Percentiles rank a stretch among this genome's conserved stretches.
These are phyloP conservation scores for Phytophthora pseudosyringae DNA, from an alignment of 352 stramenopile species.

Conservation along the genomic window DNA sequence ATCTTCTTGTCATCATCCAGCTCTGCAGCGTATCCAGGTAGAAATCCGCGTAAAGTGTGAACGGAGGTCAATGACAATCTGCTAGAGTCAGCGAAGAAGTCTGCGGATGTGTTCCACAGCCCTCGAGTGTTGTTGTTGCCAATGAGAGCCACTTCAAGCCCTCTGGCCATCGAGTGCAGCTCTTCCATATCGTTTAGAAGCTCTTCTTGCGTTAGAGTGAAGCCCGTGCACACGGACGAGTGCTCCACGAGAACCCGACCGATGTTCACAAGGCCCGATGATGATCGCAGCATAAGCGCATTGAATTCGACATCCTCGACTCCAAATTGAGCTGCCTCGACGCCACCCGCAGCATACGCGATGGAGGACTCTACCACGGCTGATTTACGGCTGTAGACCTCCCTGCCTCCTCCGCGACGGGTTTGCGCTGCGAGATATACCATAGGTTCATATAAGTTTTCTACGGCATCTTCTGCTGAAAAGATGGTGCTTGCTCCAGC, in stretches of 20 bases:
- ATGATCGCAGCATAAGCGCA: constrained; percentile 69
- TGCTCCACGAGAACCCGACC: constrained; percentile 65
- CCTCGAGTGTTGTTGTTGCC: constrained; percentile 41
- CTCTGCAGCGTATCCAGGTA: constrained; percentile 62
- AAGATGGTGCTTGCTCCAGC: constrained; percentile 45
- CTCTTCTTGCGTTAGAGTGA: constrained; percentile 50
- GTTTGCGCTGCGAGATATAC: constrained; percentile 64
- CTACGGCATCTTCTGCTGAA: constrained; percentile 38
- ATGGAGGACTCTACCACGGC: constrained; percentile 6
- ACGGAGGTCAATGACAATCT: constrained; percentile 27
- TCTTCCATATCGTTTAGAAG: constrained; percentile 49
- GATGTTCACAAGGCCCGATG: constrained; percentile 69
- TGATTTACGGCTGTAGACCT: constrained; percentile 11
- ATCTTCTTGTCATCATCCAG: constrained; percentile 63
- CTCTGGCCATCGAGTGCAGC: constrained; percentile 32
- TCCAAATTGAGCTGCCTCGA: constrained; percentile 39
- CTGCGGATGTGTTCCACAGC: constrained; percentile 69
- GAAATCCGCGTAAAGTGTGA: constrained; percentile 61
- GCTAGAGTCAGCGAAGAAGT: constrained; percentile 64
- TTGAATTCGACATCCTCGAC: constrained; percentile 88
- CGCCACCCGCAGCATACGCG: background rate
- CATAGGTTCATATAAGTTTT: constrained; percentile 83
- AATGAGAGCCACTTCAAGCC: constrained; percentile 52
- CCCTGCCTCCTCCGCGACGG: constrained; percentile 1
- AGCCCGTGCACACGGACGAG: constrained; percentile 60